Conservation (phyloP, 176 grass and related monocot genomes). For the Avena atlantica region DNA sequence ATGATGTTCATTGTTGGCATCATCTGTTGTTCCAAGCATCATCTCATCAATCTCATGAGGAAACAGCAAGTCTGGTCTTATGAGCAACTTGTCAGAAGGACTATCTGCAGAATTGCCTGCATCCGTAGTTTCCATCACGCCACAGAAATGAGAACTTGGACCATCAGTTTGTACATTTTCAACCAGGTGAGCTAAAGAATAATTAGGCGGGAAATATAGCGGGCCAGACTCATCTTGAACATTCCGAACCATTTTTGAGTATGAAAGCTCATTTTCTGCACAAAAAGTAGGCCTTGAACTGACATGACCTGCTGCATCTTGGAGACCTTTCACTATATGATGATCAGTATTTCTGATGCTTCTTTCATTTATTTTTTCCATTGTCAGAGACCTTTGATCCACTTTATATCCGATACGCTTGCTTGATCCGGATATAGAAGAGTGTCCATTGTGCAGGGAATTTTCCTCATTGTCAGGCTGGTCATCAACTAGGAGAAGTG, state of each 20-base stretch:
- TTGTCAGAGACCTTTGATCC: background rate
- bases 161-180: slow-evolving; percentile 41
- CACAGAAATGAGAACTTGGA: slow-evolving; percentile 36
- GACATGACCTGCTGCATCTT: slow-evolving; percentile 36
- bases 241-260: slow-evolving; percentile 21
- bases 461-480: slow-evolving; percentile 30
- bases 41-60: slow-evolving; percentile 42
- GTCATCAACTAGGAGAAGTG: slow-evolving; percentile 40
- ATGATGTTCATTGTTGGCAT: slow-evolving; percentile 28
- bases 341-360: slow-evolving; percentile 51
- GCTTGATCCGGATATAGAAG: slow-evolving; percentile 36
- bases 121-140: slow-evolving; percentile 3
- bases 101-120: slow-evolving; percentile 20
- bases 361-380: slow-evolving; percentile 41
- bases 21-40: slow-evolving; percentile 48
- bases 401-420: slow-evolving; percentile 1
- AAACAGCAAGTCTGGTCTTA: slow-evolving; percentile 39
- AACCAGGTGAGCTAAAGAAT: slow-evolving; percentile 31
- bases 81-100: slow-evolving; percentile 36
- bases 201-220: slow-evolving; percentile 37
- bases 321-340: slow-evolving; percentile 50
- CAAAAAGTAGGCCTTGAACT: slow-evolving; percentile 26
- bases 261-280: slow-evolving; percentile 36
- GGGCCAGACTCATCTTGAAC: slow-evolving; percentile 36
- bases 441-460: slow-evolving; percentile 20